Conservation (phyloP, 176 grass and related monocot species). For the Oropetium thomaeum region DNA sequence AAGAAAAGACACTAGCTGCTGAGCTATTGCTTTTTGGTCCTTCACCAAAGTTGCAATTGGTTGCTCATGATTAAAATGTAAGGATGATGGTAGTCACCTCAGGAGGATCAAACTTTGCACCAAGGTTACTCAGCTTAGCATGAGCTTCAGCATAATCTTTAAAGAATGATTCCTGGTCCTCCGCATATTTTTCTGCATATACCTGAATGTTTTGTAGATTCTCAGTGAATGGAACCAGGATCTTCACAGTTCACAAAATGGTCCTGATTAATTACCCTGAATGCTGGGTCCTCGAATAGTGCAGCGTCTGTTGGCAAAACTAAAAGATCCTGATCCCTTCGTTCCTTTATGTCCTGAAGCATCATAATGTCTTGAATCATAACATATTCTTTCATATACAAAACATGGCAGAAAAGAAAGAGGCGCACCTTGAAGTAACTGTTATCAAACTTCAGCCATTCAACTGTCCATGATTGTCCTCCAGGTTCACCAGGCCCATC, state of each 20-base stretch:
- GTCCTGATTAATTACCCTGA: conserved; percentile 49
- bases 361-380: conserved; percentile 23
- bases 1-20: neutral
- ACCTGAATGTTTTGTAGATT: conserved; percentile 42
- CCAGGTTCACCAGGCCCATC: conserved; percentile 95
- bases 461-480: conserved; percentile 90
- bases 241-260: neutral
- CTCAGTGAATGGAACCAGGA: conserved; percentile 1
- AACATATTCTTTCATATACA: neutral
- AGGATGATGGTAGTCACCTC: conserved; percentile 43
- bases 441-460: conserved; percentile 98
- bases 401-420: conserved; percentile 19
- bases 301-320: conserved; percentile 88
- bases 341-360: conserved; percentile 86
- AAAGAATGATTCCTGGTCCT: conserved; percentile 77
- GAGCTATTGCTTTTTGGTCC: neutral
- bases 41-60: neutral
- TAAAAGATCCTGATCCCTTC: conserved; percentile 76
- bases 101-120: conserved; percentile 86
- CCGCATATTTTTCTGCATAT: conserved; percentile 81
- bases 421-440: conserved; percentile 76
- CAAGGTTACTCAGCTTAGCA: conserved; percentile 91
- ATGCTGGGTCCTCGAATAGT: conserved; percentile 83
- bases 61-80: conserved; percentile 3
- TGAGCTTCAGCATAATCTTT: conserved; percentile 94